Evolutionary conservation across 1,139 yeast genomes (phyloP).

Genomic region (Debaryomyces nepalensis): DNA sequence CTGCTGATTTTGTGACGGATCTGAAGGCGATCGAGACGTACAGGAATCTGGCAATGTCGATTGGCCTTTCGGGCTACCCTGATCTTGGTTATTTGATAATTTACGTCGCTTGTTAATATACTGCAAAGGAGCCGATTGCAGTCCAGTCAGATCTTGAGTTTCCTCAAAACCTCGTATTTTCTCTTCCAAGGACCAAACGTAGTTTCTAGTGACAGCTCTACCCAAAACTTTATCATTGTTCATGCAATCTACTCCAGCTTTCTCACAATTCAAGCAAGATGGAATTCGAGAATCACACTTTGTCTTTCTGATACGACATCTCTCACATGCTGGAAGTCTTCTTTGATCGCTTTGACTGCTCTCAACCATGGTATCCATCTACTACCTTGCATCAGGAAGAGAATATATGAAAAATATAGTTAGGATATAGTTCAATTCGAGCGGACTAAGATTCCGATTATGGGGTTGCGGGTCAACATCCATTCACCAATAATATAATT

Average conservation of each 20-base stretch:
- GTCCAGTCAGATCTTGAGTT: background rate
- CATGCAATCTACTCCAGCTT: slow-evolving; percentile 43
- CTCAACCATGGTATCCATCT: slow-evolving; percentile 3
- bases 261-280: slow-evolving; percentile 44
- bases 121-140: background rate
- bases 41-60: background rate
- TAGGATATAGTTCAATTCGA: too few species aligned
- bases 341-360: background rate
- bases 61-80: background rate
- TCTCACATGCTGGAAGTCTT: slow-evolving; percentile 31
- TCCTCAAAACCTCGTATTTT: background rate
- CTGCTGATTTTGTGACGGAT: background rate
- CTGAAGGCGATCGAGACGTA: slow-evolving; percentile 1
- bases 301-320: slow-evolving; percentile 47
- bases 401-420: too few species aligned
- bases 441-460: too few species aligned
- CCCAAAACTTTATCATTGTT: slow-evolving; percentile 18
- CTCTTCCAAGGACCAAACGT: slow-evolving; percentile 10
- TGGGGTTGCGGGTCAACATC: too few species aligned
- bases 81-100: slow-evolving; percentile 1
- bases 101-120: background rate
- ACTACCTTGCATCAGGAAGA: too few species aligned
- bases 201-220: slow-evolving; percentile 11
- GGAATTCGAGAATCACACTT: slow-evolving; percentile 50
- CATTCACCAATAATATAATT: too few species aligned